These are phyloP conservation scores for Komagataella pastoris DNA, from an alignment of 805 yeast species.

Conservation along the genomic window DNA sequence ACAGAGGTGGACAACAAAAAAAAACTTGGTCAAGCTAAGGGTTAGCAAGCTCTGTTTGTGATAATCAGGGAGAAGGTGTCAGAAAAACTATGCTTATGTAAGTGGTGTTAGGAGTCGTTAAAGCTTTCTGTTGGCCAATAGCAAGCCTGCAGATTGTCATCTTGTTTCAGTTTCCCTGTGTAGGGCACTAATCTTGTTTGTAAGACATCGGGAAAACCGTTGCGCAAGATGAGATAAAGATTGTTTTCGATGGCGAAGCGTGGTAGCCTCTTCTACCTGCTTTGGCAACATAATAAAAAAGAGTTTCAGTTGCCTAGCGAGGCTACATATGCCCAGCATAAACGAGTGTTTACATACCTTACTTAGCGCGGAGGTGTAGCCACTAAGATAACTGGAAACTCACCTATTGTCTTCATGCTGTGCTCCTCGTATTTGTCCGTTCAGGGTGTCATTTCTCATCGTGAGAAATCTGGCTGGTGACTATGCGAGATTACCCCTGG, in stretches of 20 bases:
- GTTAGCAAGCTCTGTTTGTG: background rate
- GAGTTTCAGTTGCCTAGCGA: too few species aligned
- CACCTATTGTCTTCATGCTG: too few species aligned
- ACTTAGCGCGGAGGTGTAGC: too few species aligned
- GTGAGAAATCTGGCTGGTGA: background rate
- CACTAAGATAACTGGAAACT: too few species aligned
- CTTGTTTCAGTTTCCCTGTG: background rate
- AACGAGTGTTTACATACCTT: too few species aligned
- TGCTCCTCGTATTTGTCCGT: background rate
- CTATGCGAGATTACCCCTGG: background rate
- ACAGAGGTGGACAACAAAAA: background rate
- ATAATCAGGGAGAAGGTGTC: background rate
- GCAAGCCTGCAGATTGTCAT: background rate
- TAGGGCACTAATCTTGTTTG: background rate
- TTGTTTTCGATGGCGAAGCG: background rate
- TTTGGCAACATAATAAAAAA: too few species aligned
- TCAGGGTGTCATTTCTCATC: background rate
- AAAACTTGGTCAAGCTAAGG: background rate
- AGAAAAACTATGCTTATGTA: background rate
- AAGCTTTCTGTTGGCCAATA: background rate
- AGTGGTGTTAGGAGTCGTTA: background rate
- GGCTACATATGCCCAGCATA: too few species aligned
- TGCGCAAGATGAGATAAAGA: background rate
- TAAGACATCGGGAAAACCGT: background rate
- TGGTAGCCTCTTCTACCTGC: background rate